These are phyloP conservation scores for Nitzschia inconspicua DNA, from an alignment of 108 stramenopile genomes.

Conservation along the genomic window DNA sequence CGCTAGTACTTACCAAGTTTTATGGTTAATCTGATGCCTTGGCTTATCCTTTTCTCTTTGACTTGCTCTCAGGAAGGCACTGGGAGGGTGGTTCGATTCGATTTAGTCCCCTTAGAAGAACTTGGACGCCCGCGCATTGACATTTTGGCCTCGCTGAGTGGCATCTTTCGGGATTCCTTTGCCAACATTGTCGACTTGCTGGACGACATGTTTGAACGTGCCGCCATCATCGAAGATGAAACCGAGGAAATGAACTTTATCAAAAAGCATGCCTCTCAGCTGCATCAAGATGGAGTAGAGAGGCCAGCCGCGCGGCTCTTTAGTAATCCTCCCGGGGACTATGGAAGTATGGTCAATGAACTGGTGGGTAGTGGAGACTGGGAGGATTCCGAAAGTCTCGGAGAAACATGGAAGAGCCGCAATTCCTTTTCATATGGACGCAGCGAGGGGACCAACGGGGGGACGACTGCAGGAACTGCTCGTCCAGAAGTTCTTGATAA, in stretches of 20 bases:
- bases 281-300: constrained; percentile 54
- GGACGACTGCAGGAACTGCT: constrained; percentile 43
- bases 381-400: constrained; percentile 68
- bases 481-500: constrained; percentile 69
- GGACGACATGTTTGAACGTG: constrained; percentile 82
- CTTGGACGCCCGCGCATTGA: constrained; percentile 76
- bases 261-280: constrained; percentile 64
- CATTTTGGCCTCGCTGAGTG: constrained; percentile 74
- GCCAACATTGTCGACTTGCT: constrained; percentile 84
- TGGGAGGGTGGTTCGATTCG: constrained; percentile 72
- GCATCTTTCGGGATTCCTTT: constrained; percentile 87
- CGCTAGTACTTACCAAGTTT: too few species aligned
- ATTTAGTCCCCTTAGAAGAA: constrained; percentile 74
- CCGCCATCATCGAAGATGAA: constrained; percentile 54
- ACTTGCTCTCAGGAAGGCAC: too few species aligned
- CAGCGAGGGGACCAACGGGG: constrained; percentile 54
- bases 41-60: too few species aligned
- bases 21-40: too few species aligned
- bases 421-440: constrained; percentile 77
- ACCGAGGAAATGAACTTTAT: constrained; percentile 71
- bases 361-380: constrained; percentile 80
- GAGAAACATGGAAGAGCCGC: constrained; percentile 76
- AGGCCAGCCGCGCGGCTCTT: constrained; percentile 77
- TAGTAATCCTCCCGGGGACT: constrained; percentile 73
- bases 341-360: constrained; percentile 82